A percentile compares a stretch with the other conserved stretches of the same genome.
Conservation (phyloP, 2,329 filamentous ascomycete species). For the Simplicillium sp. region DNA sequence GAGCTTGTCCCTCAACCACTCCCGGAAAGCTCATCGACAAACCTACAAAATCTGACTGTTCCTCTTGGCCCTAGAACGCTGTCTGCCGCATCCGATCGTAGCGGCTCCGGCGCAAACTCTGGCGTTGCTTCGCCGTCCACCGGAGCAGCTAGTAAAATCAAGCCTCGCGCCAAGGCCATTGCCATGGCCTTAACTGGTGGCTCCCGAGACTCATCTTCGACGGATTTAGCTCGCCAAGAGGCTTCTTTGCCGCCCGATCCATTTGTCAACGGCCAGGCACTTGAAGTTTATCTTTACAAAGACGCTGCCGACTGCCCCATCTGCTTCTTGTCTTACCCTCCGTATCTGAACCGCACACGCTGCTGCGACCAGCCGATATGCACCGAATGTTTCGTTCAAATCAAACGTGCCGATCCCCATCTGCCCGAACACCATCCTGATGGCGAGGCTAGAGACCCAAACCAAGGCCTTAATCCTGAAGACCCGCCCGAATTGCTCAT, state of each 20-base stretch:
- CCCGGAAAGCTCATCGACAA: slow-evolving; percentile 20
- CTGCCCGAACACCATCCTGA: slow-evolving; percentile 68
- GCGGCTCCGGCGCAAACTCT: slow-evolving; percentile 52
- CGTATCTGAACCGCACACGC: slow-evolving; percentile 85
- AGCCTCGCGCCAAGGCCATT: slow-evolving; percentile 80
- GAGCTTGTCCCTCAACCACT: slow-evolving; percentile 40
- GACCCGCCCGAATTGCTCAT: slow-evolving; percentile 59
- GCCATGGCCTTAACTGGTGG: slow-evolving; percentile 67
- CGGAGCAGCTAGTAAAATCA: slow-evolving; percentile 49
- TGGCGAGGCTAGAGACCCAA: slow-evolving; percentile 24
- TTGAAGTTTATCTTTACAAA: slow-evolving; percentile 92
- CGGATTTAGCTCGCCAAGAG: slow-evolving; percentile 68
- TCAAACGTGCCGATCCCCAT: slow-evolving; percentile 88
- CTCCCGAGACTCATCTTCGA: slow-evolving; percentile 63
- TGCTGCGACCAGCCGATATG: slow-evolving; percentile 96
- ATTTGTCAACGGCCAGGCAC: slow-evolving; percentile 85
- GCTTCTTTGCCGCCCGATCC: slow-evolving; percentile 72
- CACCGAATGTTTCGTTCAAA: slow-evolving; percentile 98
- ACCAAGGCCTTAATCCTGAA: slow-evolving; percentile 30
- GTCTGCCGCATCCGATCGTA: slow-evolving; percentile 67
- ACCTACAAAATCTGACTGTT: slow-evolving; percentile 64
- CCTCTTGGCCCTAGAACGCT: slow-evolving; percentile 70
- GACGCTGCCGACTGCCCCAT: slow-evolving; percentile 86
- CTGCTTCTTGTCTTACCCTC: slow-evolving; percentile 92
- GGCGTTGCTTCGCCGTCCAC: slow-evolving; percentile 39